These are phyloP conservation scores for Trichosporon coremiiforme DNA, from an alignment of 1,284 basidiomycete genomes.

Conservation along the genomic window DNA sequence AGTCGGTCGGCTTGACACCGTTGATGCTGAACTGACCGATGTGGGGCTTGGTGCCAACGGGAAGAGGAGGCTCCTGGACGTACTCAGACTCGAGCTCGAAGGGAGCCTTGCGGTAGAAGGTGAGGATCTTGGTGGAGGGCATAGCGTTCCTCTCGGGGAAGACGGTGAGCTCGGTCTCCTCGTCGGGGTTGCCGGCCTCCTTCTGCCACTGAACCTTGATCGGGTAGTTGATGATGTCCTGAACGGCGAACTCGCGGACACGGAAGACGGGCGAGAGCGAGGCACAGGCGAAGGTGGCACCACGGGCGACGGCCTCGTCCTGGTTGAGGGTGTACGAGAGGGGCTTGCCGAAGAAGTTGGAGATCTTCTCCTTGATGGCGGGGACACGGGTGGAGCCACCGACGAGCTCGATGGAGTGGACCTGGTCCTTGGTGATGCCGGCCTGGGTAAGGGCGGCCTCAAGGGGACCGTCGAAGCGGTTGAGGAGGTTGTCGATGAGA, in stretches of 20 bases:
- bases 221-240: constrained; percentile 79
- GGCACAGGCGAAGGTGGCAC: constrained; percentile 90
- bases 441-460: constrained; percentile 64
- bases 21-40: constrained; percentile 78
- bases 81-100: constrained; percentile 86
- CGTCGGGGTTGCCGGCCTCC: constrained; percentile 71
- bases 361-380: constrained; percentile 68
- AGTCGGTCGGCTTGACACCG: constrained; percentile 66
- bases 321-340: constrained; percentile 90
- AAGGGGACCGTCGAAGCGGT: constrained; percentile 63
- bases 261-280: constrained; percentile 94
- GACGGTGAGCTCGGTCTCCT: constrained; percentile 83
- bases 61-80: constrained; percentile 68
- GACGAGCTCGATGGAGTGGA: constrained; percentile 69
- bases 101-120: constrained; percentile 83
- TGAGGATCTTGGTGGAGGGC: constrained; percentile 89
- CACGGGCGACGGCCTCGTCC: constrained; percentile 90
- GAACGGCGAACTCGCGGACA: constrained; percentile 84
- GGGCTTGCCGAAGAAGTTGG: constrained; percentile 67
- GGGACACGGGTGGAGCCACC: constrained; percentile 71
- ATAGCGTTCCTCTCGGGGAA: constrained; percentile 79
- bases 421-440: constrained; percentile 64
- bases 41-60: constrained; percentile 78
- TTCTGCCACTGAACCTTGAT: constrained; percentile 85
- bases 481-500: constrained; percentile 61